Evolutionary conservation across 768 basidiomycete genomes (phyloP), one percentile per base, ranked within the genome.

Genomic region (Pulveroboletus sp.): DNA sequence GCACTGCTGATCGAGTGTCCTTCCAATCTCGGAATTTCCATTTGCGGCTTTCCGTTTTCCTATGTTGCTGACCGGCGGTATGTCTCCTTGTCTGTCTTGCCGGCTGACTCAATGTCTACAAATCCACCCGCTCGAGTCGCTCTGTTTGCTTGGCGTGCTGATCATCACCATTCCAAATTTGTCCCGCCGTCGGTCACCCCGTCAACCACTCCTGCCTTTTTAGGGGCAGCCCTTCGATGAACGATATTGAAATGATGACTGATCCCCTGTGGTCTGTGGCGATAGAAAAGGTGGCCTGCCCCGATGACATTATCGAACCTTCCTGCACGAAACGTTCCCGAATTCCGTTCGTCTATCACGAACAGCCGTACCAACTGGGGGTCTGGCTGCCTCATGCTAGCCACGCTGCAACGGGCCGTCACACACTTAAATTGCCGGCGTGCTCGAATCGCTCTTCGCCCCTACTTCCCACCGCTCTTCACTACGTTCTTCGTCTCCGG

Each of bases 311-410:
- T 52, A 68, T 66, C 64, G 59, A 53, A 55, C 48, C 55, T 56
- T 62, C 60, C 60, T 57, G 58, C 42, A 58, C 48, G 51, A 52
- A 55, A 55, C 60, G 54, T 68, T 65, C 38, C 61, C 50, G n/a
- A n/a, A n/a, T 54, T 54, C 56, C 63, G 16, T 49, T 58, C 57
- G 62, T 68, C 65, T 57, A 65, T 69, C 66, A 68, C 65, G 42
- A 55, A 60, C 61, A 61, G 53, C 61, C 56, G 68, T 60, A 51
- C 55, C 41, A 51, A 37, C 60, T 63, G 45, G 55, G 53, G 67
- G 61, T 59, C 64, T 49, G 61, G 55, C 57, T 58, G 66, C 66
- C 66, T 68, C 66, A 69, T 68, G 66, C 66, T 49, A 29, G 55
- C 69, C 66, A 68, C 66, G 66, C 66, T 55, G 55, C 65, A 68